A percentile compares a stretch with the other conserved stretches of the same genome.
Evolutionary conservation across 371 early-diverging fungal genomes (phyloP).

Genomic region (Modicella reniformis): DNA sequence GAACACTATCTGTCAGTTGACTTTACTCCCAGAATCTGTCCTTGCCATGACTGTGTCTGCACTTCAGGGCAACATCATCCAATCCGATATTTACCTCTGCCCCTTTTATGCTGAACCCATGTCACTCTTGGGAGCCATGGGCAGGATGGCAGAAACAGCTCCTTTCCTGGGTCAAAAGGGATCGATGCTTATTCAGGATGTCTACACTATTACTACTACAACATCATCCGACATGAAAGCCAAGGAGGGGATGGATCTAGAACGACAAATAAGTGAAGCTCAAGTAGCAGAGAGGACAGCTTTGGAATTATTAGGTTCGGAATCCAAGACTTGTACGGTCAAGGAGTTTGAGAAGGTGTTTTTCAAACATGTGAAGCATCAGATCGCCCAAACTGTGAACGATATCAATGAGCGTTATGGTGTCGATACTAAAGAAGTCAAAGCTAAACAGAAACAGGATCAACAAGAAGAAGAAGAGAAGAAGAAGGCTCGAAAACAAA

Average conservation of each 20-base stretch:
- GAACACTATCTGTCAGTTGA: slow-evolving; percentile 52
- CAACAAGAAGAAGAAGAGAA: no score
- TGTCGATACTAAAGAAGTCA: slow-evolving; percentile 31
- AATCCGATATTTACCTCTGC: slow-evolving; percentile 64
- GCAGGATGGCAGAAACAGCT: slow-evolving; percentile 66
- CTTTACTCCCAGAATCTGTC: slow-evolving; percentile 52
- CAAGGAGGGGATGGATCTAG: slow-evolving; percentile 48
- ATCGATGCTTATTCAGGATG: slow-evolving; percentile 34
- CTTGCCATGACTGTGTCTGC: slow-evolving; percentile 50
- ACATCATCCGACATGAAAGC: slow-evolving; percentile 22
- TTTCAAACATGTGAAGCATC: slow-evolving; percentile 45
- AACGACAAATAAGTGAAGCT: slow-evolving; percentile 48
- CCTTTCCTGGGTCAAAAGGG: slow-evolving; percentile 51
- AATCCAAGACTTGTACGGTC: slow-evolving; percentile 22
- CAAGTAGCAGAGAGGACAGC: slow-evolving; percentile 56
- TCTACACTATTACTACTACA: slow-evolving; percentile 39
- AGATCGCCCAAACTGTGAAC: slow-evolving; percentile 27
- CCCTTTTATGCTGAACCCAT: slow-evolving; percentile 74
- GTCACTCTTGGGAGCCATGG: slow-evolving; percentile 75
- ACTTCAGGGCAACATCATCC: slow-evolving; percentile 56
- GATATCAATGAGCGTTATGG: slow-evolving; percentile 27
- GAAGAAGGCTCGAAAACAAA: slow-evolving; percentile 11
- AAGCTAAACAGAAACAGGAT: no score
- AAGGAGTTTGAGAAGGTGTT: slow-evolving; percentile 31
- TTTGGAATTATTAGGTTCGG: slow-evolving; percentile 20